Conservation (phyloP, 345 rosid genomes). For the Anacardium occidentale region DNA sequence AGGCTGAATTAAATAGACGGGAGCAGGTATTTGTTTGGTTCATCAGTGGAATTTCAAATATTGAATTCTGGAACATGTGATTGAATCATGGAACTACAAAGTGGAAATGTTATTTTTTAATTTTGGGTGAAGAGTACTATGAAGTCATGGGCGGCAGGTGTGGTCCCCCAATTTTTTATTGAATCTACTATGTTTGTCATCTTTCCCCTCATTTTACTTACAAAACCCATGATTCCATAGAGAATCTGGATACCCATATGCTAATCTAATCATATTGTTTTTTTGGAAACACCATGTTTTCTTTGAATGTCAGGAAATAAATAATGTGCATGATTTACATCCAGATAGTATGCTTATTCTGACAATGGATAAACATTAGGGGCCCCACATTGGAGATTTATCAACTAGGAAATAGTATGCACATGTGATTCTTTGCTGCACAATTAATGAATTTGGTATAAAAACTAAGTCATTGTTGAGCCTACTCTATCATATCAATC, state of each 20-base stretch:
- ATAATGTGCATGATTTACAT: neutral
- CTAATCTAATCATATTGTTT: no score
- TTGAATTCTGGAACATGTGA: neutral
- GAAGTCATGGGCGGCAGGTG: neutral
- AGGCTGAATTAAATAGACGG: slow-evolving; percentile 79
- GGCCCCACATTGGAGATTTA: neutral
- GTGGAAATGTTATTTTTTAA: neutral
- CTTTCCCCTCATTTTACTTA: neutral
- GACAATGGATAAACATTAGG: neutral
- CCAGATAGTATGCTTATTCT: neutral
- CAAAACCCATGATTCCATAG: neutral
- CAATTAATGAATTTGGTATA: neutral
- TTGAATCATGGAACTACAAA: neutral
- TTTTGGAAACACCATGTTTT: no score
- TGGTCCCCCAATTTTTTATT: neutral
- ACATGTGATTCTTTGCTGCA: neutral
- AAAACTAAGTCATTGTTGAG: neutral
- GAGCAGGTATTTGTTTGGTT: slow-evolving; percentile 77
- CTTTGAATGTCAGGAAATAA: neutral
- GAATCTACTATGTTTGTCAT: neutral
- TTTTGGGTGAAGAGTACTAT: neutral
- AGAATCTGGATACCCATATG: neutral
- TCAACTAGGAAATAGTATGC: neutral
- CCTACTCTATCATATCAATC: neutral
- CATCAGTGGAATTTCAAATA: slow-evolving; percentile 4